Conservation (phyloP, 2,329 filamentous ascomycete genomes). For the Xylariaceae sp. region DNA sequence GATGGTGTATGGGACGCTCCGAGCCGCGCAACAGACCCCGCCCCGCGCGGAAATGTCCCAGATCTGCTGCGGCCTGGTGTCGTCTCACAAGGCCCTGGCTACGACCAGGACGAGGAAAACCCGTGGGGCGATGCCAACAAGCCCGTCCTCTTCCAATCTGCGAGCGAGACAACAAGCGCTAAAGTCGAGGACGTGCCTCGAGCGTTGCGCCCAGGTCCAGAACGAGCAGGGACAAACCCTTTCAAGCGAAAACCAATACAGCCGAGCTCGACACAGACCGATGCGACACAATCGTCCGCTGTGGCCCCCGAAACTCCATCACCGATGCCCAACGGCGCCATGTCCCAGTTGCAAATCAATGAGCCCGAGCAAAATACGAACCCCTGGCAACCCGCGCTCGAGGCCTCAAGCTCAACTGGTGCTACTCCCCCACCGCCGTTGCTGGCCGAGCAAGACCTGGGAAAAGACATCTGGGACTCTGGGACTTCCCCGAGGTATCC, state of each 20-base stretch:
- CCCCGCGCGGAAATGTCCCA: conserved; percentile 22
- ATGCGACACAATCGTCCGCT: conserved; percentile 10
- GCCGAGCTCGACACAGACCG: conserved; percentile 6
- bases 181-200: conserved; percentile 22
- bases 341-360: conserved; percentile 35
- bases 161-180: conserved; percentile 8
- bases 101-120: conserved; percentile 26
- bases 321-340: conserved; percentile 26
- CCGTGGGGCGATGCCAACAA: conserved; percentile 26
- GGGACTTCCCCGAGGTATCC: conserved; percentile 22
- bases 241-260: conserved; percentile 42
- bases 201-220: conserved; percentile 24
- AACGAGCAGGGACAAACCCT: conserved; percentile 41
- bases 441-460: conserved; percentile 23
- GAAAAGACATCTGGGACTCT: conserved; percentile 30
- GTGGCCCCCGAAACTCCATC: conserved; percentile 11
- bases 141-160: conserved; percentile 3
- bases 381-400: conserved; percentile 35
- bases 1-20: conserved; percentile 18
- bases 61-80: conserved; percentile 26
- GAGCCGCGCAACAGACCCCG: conserved; percentile 6
- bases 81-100: conserved; percentile 14
- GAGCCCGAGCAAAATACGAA: conserved; percentile 33
- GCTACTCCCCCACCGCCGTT: conserved; percentile 20
- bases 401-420: conserved; percentile 16